These are phyloP conservation scores for Trichoderma asperelloides DNA, from an alignment of 495 filamentous ascomycete species.

Conservation along the genomic window DNA sequence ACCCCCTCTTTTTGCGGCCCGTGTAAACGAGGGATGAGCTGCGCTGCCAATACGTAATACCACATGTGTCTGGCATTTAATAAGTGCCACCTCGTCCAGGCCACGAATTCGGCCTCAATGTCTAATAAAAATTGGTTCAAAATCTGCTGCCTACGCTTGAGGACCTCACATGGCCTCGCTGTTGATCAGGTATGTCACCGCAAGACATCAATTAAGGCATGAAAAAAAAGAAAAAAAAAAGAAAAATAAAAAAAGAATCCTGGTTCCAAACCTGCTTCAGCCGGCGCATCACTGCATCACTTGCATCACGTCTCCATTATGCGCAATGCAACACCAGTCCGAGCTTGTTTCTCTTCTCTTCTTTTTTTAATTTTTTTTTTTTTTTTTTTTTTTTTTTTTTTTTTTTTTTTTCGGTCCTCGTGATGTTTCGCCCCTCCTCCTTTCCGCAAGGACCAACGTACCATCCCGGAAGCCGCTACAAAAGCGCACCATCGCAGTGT, in stretches of 20 bases:
- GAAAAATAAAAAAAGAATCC: background rate
- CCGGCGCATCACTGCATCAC: background rate
- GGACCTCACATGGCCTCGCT: background rate
- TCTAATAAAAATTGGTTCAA: background rate
- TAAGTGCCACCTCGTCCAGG: background rate
- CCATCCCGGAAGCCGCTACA: background rate
- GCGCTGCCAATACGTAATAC: too few species aligned
- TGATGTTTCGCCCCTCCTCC: background rate
- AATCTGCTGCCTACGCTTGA: background rate
- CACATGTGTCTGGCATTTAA: background rate
- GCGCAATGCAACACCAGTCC: background rate
- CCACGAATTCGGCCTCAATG: background rate
- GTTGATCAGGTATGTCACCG: background rate
- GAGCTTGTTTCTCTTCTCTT: background rate
- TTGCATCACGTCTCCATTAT: background rate
- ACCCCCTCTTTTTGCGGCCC: too few species aligned
- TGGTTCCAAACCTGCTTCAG: background rate
- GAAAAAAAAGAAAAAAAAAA: background rate
- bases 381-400: background rate
- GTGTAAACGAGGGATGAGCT: too few species aligned
- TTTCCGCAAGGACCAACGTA: background rate
- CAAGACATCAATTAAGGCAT: background rate
- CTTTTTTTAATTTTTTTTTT: too few species aligned
- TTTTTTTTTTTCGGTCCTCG: constrained; percentile 3
- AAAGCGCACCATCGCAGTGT: background rate